Percentiles rank a stretch among this genome's conserved stretches.
phyloP scores from a whole-genome alignment of 306 rosid genomes.

The Vigna unguiculata region DNA sequence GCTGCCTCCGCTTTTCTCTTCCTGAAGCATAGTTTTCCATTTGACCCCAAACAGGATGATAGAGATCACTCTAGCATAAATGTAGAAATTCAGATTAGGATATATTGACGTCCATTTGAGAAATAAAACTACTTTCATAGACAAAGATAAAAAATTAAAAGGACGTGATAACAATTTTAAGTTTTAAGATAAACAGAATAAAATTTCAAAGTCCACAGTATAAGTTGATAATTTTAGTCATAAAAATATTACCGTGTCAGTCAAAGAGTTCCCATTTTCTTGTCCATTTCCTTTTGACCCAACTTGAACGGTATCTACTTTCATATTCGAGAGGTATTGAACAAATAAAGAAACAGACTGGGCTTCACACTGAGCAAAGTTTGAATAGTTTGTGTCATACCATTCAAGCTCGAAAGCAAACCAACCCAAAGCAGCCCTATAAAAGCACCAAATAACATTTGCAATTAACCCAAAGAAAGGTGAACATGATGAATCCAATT shows the following conservation, averaged over 20 bases:
- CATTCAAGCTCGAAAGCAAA: conserved; percentile 87
- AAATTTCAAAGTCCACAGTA: conserved; percentile 25
- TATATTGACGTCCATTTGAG: conserved; percentile 31
- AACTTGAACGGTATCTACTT: conserved; percentile 63
- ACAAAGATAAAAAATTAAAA: neutral
- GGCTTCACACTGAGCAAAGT: conserved; percentile 92
- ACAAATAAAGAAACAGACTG: conserved; percentile 88
- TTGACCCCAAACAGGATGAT: conserved; percentile 99
- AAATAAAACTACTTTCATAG: conserved; percentile 32
- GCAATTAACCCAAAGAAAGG: conserved; percentile 45
- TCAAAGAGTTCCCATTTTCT: conserved; percentile 70
- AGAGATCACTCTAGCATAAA: conserved; percentile 65
- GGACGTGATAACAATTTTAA: conserved; percentile 7
- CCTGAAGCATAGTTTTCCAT: conserved; percentile 83
- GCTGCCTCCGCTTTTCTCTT: conserved; percentile 86
- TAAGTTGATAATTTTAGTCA: conserved; percentile 29
- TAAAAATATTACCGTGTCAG: conserved; percentile 69
- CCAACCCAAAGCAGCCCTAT: conserved; percentile 95
- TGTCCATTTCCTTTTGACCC: conserved; percentile 76
- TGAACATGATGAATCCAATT: conserved; percentile 28
- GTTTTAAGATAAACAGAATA: conserved; percentile 29
- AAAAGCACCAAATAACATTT: conserved; percentile 46
- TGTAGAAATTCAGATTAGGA: conserved; percentile 33
- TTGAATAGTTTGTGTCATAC: conserved; percentile 78
- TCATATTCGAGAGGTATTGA: conserved; percentile 78